Base-by-base conservation (phyloP, 225 moss, liverwort and hornwort species). In the Straminergon stramineum region DNA sequence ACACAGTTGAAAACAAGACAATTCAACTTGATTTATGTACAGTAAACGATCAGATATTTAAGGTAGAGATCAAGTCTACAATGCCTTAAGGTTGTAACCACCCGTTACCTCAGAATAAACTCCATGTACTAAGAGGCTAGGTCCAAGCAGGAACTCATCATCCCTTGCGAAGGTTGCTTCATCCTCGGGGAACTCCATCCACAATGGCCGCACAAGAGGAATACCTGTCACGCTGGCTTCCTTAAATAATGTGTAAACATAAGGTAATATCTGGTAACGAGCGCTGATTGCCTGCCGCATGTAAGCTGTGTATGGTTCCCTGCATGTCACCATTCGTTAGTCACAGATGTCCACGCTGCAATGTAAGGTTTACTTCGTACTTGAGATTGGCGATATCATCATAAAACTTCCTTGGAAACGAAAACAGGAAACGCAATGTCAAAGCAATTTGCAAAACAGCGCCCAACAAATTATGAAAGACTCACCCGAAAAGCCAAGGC, bases 401-500 rank as follows among this genome's bases (percentile, higher is more conserved):
- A 67, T 68, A 62, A 63, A 62, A 86, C 34, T 74, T 67, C 63
- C 32, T 56, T 57, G 48, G 31, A 89, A 75, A 64, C 57, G 56
- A 77, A 87, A 79, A 68, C 67, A 56, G 74, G 64, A 87, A 84
- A 61, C 17, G 41, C 83, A 83, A 63, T 56, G 71, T 80, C 73
- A 73, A 83, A 57, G 71, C 37, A 86, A 86, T 55, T 22, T 71
- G 78, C 35, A 41, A 89, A 87, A 66, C 48, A 86, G 65, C 51
- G 80, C 68, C 17, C n/a, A 55, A 64, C 12, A 86, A 55, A 51
- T 74, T 88, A 43, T 79, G 89, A 87, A 84, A 86, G 45, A 75
- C 90, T 85, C 88, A 97, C 99, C 99, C 99, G 70, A 97, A 99
- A 90, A 97, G 88, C 97, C 97, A 99, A 55, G 99, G 99, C 88